Conservation (phyloP, 2,329 filamentous ascomycete species). For the Colletotrichum spinosum region DNA sequence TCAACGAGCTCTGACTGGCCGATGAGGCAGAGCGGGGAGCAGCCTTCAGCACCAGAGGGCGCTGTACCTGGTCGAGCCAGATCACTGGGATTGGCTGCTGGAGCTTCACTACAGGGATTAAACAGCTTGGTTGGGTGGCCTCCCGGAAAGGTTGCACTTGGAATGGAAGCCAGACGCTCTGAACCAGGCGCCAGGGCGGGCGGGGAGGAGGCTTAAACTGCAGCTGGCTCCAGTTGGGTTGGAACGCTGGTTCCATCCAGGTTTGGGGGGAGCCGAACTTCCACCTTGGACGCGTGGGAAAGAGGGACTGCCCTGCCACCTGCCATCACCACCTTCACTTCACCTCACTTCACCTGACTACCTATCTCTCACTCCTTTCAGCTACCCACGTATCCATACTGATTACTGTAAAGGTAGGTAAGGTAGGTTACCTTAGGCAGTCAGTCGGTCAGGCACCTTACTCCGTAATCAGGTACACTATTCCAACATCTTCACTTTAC, state of each 20-base stretch:
- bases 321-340: neutral
- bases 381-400: too few species aligned
- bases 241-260: conserved; percentile 12
- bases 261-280: conserved; percentile 32
- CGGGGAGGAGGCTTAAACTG: conserved; percentile 12
- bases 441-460: too few species aligned
- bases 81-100: conserved; percentile 33
- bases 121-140: conserved; percentile 34
- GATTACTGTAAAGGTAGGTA: too few species aligned
- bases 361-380: too few species aligned
- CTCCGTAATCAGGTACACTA: too few species aligned
- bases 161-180: conserved; percentile 14
- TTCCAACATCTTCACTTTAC: too few species aligned
- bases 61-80: conserved; percentile 28
- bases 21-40: conserved; percentile 20
- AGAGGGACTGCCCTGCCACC: neutral
- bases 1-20: conserved; percentile 23
- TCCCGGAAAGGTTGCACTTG: conserved; percentile 36
- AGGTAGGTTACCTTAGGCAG: too few species aligned
- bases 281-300: conserved; percentile 6
- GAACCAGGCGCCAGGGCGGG: conserved; percentile 9
- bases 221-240: conserved; percentile 3
- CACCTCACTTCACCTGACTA: neutral
- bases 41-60: conserved; percentile 22
- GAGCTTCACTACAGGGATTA: conserved; percentile 26